phyloP scores from a whole-genome alignment of 768 basidiomycete genomes.

The Phaeotremella skinneri region DNA sequence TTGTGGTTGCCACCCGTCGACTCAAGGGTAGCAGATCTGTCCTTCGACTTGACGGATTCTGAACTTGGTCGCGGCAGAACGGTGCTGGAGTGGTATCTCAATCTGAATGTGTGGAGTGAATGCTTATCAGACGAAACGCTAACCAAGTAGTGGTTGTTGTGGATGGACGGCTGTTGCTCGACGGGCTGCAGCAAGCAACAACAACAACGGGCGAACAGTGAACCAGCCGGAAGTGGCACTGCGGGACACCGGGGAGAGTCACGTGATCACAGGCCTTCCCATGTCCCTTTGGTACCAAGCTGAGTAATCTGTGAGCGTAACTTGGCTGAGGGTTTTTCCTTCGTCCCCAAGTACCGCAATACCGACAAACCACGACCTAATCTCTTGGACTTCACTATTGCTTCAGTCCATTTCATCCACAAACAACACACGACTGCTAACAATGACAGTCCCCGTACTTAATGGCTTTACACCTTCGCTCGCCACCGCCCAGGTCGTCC shows the following conservation, averaged over 20 bases:
- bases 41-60: too few species aligned
- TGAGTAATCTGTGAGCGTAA: too few species aligned
- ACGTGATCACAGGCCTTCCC: too few species aligned
- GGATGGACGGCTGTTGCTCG: neutral
- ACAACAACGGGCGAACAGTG: neutral
- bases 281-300: too few species aligned
- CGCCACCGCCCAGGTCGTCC: conserved; percentile 39
- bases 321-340: too few species aligned
- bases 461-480: conserved; percentile 1
- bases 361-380: too few species aligned
- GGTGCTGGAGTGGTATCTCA: too few species aligned
- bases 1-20: neutral
- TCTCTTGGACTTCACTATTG: neutral
- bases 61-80: too few species aligned
- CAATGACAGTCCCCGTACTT: conserved; percentile 6
- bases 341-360: too few species aligned
- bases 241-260: too few species aligned
- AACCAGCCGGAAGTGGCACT: neutral
- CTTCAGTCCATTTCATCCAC: neutral
- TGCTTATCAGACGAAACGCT: neutral
- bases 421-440: neutral
- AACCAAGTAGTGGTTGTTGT: neutral
- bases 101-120: neutral
- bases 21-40: neutral
- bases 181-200: neutral